Evolutionary conservation across 192 early-diverging fungal species (phyloP).

Genomic region (Coemansia sp.): DNA sequence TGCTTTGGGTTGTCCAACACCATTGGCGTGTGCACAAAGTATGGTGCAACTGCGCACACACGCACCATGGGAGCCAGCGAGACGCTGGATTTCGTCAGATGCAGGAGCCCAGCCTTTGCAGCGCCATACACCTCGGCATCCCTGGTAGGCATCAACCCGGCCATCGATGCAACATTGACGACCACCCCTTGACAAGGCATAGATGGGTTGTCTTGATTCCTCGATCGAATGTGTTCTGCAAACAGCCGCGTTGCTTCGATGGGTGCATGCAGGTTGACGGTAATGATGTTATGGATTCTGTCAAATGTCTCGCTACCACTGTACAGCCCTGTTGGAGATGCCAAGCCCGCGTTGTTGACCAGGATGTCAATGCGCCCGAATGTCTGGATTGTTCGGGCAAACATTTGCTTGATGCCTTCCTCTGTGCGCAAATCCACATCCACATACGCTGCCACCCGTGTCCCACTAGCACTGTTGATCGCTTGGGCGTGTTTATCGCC

Average conservation of each 20-base stretch:
- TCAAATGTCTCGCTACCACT: conserved; percentile 30
- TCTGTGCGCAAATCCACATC: conserved; percentile 17
- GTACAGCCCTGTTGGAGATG: conserved; percentile 31
- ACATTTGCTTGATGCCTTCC: conserved; percentile 19
- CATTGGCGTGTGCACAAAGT: conserved; percentile 48
- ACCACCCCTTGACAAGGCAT: conserved; percentile 8
- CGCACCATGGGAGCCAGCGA: conserved; percentile 30
- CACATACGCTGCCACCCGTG: conserved; percentile 15
- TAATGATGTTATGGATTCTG: conserved; percentile 13
- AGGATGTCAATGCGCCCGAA: conserved; percentile 37
- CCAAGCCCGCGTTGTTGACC: conserved; percentile 43
- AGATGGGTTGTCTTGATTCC: neutral
- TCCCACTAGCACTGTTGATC: conserved; percentile 10
- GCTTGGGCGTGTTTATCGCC: conserved; percentile 11
- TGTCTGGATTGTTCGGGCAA: conserved; percentile 11
- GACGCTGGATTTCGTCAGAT: conserved; percentile 36
- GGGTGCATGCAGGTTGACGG: conserved; percentile 40
- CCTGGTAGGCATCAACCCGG: conserved; percentile 34
- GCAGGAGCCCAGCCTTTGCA: conserved; percentile 38
- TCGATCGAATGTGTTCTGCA: conserved; percentile 14
- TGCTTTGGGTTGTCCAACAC: conserved; percentile 47
- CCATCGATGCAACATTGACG: conserved; percentile 45
- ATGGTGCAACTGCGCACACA: conserved; percentile 38
- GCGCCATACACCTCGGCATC: conserved; percentile 50
- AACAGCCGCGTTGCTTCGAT: conserved; percentile 39